Evolutionary conservation across 2,329 filamentous ascomycete species (phyloP).

Genomic region (Monosporascus sp.): DNA sequence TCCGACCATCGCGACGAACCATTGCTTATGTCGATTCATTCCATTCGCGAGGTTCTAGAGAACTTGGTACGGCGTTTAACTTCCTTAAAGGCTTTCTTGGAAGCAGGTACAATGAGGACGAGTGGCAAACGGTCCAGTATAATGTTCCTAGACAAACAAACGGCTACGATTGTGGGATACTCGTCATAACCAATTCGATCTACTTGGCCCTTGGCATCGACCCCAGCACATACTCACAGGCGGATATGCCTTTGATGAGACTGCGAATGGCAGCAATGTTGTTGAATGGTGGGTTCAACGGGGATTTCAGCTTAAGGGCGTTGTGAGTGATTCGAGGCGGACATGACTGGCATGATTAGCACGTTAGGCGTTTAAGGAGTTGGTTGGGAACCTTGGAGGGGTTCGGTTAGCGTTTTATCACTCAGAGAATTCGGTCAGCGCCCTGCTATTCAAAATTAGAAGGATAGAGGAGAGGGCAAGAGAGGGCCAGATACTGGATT

Average conservation of each 20-base stretch:
- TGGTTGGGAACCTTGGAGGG: too few species aligned
- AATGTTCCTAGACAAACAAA: slow-evolving; percentile 57
- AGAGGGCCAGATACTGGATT: too few species aligned
- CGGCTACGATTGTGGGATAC: slow-evolving; percentile 71
- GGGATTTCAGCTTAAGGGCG: slow-evolving; percentile 48
- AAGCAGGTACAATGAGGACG: slow-evolving; percentile 45
- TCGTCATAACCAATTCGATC: slow-evolving; percentile 68
- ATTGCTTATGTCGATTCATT: slow-evolving; percentile 70
- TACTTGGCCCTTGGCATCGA: slow-evolving; percentile 52
- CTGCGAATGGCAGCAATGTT: slow-evolving; percentile 60
- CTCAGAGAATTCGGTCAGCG: too few species aligned
- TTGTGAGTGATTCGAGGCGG: slow-evolving; percentile 22
- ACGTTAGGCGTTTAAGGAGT: slow-evolving; percentile 1
- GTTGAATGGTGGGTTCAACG: slow-evolving; percentile 61
- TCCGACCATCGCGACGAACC: slow-evolving; percentile 54
- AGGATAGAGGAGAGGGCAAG: too few species aligned
- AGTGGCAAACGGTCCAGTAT: slow-evolving; percentile 55
- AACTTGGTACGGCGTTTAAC: slow-evolving; percentile 38
- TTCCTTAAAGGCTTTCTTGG: slow-evolving; percentile 56
- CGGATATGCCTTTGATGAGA: slow-evolving; percentile 55
- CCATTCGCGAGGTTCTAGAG: slow-evolving; percentile 33
- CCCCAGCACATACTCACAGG: slow-evolving; percentile 43
- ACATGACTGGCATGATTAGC: background rate
- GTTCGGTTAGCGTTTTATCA: too few species aligned
- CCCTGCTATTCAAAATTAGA: too few species aligned